A percentile compares a stretch with the other conserved stretches of the same genome.
phyloP scores from a whole-genome alignment of 1,139 yeast genomes.

The Suhomyces yuchorum region DNA sequence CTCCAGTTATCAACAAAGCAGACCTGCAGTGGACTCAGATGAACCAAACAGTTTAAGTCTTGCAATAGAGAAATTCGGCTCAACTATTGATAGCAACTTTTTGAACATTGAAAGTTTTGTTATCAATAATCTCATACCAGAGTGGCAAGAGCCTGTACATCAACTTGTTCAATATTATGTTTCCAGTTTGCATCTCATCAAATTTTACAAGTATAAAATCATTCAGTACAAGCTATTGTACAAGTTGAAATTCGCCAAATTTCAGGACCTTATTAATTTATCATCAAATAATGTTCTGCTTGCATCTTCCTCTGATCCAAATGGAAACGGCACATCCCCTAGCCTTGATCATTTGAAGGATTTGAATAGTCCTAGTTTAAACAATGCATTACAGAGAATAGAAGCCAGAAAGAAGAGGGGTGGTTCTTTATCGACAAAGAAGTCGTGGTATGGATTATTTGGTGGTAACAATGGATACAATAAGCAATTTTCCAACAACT shows the following conservation, averaged over 20 bases:
- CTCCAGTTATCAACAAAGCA: conserved; percentile 14
- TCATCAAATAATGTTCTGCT: conserved; percentile 14
- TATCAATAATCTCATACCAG: conserved; percentile 37
- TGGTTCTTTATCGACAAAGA: conserved; percentile 25
- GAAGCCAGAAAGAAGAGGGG: conserved; percentile 29
- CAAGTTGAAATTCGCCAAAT: conserved; percentile 43
- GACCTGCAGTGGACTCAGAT: conserved; percentile 6
- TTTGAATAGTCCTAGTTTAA: conserved; percentile 46
- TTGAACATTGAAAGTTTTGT: conserved; percentile 45
- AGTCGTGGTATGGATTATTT: conserved; percentile 50
- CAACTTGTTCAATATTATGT: conserved; percentile 45
- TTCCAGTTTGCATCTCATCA: conserved; percentile 41
- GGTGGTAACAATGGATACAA: conserved; percentile 38
- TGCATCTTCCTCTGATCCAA: conserved; percentile 5
- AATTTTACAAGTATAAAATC: conserved; percentile 49
- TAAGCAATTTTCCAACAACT: conserved; percentile 15
- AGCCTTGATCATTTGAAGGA: conserved; percentile 34
- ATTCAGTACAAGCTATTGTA: conserved; percentile 45
- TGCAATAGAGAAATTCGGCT: conserved; percentile 48
- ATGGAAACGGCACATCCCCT: conserved; percentile 4
- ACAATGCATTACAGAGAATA: conserved; percentile 37
- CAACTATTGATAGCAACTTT: conserved; percentile 46
- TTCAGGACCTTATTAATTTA: conserved; percentile 40
- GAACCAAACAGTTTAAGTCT: conserved; percentile 32
- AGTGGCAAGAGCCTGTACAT: conserved; percentile 51